phyloP scores from a whole-genome alignment of 345 rosid species.

The Citrus trifoliata region DNA sequence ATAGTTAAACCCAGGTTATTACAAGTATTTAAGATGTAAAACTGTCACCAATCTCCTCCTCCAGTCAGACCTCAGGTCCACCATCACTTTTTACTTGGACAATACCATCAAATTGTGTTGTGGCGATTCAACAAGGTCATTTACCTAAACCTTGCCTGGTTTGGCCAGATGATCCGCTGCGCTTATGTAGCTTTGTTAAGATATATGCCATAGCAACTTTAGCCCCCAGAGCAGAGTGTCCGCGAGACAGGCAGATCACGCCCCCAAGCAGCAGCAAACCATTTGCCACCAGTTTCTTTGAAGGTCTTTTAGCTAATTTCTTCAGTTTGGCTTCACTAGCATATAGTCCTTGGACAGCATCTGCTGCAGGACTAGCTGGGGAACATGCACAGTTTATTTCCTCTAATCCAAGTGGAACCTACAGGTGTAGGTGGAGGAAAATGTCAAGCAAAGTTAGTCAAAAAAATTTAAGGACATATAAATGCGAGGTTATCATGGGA shows the following conservation, averaged over 20 bases:
- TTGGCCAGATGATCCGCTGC: conserved; percentile 38
- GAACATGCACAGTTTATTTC: conserved; percentile 3
- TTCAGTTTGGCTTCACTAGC: conserved; percentile 26
- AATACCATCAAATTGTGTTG: neutral
- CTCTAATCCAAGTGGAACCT: conserved; percentile 71
- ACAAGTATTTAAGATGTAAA: neutral
- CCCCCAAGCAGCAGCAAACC: conserved; percentile 75
- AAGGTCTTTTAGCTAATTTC: conserved; percentile 52
- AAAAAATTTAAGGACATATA: neutral
- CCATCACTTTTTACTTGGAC: neutral
- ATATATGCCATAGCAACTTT: conserved; percentile 83
- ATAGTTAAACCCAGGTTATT: neutral
- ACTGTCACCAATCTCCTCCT: neutral
- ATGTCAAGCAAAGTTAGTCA: neutral
- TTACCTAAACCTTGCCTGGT: conserved; percentile 24
- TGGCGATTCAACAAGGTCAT: neutral
- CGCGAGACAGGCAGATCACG: conserved; percentile 67
- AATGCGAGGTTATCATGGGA: neutral
- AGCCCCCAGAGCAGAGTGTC: conserved; percentile 69
- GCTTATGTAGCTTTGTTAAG: conserved; percentile 67
- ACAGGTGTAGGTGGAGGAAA: neutral
- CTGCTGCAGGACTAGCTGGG: conserved; percentile 15
- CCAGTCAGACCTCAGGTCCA: neutral
- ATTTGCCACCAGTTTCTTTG: conserved; percentile 61
- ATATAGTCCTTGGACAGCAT: conserved; percentile 16